Conservation (phyloP, 495 filamentous ascomycete genomes). For the Neurospora pannonica region DNA sequence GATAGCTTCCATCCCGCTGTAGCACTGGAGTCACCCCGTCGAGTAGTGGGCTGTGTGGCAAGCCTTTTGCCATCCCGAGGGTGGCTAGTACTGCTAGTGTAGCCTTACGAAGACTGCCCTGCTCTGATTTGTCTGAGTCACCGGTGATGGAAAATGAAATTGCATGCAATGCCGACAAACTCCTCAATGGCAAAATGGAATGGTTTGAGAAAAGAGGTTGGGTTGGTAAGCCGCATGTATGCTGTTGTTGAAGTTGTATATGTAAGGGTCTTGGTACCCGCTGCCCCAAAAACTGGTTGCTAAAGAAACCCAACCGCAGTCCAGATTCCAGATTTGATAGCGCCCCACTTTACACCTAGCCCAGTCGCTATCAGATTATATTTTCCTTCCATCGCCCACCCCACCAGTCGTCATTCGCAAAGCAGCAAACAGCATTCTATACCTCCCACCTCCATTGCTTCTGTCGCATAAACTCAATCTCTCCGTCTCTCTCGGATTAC, state of each 20-base stretch:
- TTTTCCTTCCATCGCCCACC: slow-evolving; percentile 2
- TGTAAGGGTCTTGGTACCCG: neutral
- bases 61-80: neutral
- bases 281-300: neutral
- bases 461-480: neutral
- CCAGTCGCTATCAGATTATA: neutral
- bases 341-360: neutral
- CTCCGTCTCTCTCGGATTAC: slow-evolving; percentile 1
- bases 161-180: neutral
- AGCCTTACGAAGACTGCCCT: neutral
- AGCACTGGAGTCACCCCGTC: neutral
- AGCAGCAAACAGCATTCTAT: slow-evolving; percentile 5
- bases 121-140: neutral
- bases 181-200: neutral
- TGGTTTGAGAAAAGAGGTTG: neutral
- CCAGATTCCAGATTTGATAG: neutral
- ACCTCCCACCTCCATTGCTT: neutral
- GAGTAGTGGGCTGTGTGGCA: neutral
- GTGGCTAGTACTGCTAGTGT: neutral
- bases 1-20: neutral
- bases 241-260: neutral
- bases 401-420: slow-evolving; percentile 5
- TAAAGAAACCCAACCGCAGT: neutral
- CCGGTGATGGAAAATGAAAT: neutral
- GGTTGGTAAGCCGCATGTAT: neutral